Percentiles rank a stretch among this genome's conserved stretches.
Conservation (phyloP, 495 filamentous ascomycete species). For the Amniculicola lignicola region DNA sequence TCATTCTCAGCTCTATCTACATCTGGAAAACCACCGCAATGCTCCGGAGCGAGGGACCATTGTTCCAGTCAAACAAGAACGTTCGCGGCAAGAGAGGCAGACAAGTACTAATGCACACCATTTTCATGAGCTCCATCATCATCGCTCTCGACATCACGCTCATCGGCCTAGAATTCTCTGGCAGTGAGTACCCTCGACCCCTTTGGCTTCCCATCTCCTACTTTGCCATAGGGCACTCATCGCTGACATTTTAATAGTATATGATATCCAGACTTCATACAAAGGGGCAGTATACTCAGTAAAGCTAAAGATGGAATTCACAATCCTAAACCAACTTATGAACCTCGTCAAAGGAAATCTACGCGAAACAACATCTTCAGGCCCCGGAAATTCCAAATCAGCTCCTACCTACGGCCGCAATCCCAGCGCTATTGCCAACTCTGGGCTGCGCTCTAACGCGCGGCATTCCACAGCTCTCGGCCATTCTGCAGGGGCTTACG, state of each 20-base stretch:
- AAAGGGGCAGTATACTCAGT: conserved; percentile 41
- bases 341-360: conserved; percentile 8
- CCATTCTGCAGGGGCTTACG: neutral
- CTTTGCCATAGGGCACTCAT: too few relatives aligned
- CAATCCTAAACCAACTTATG: conserved; percentile 39
- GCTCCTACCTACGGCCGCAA: neutral
- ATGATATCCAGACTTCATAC: conserved; percentile 35
- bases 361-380: too few relatives aligned
- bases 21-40: conserved; percentile 13
- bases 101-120: conserved; percentile 18
- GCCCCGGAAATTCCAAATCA: neutral
- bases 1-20: conserved; percentile 17
- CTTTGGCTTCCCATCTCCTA: neutral
- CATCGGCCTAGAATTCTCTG: conserved; percentile 26
- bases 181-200: neutral
- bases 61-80: neutral
- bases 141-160: conserved; percentile 8
- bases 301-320: conserved; percentile 44
- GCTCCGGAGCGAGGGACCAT: neutral
- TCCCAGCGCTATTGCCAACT: neutral
- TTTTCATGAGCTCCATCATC: conserved; percentile 30
- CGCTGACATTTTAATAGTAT: too few relatives aligned
- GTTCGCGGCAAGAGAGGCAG: neutral
- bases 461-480: neutral
- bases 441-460: neutral